Conservation (phyloP, 495 filamentous ascomycete species). For the Emericellopsis terricola region DNA sequence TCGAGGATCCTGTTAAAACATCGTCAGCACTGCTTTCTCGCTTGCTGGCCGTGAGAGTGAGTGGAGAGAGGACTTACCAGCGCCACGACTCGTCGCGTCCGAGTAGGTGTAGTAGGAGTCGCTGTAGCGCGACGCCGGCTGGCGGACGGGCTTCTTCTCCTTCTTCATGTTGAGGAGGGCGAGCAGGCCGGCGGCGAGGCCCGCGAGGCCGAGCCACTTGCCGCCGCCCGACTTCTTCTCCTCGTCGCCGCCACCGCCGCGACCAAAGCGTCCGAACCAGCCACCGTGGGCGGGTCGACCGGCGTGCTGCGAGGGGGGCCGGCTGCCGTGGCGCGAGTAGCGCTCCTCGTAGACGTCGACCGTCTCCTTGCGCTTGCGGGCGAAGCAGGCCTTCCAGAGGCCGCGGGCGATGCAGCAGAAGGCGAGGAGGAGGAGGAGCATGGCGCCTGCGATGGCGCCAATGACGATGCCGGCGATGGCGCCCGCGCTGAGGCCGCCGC, state of each 20-base stretch:
- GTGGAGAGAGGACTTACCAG: too few relatives aligned
- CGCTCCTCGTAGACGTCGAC: constrained; percentile 50
- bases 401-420: constrained; percentile 55
- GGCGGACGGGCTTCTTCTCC: constrained; percentile 22
- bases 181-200: constrained; percentile 46
- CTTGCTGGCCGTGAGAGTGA: too few relatives aligned
- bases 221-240: constrained; percentile 30
- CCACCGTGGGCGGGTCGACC: constrained; percentile 27
- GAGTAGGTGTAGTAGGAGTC: constrained; percentile 29
- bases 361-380: constrained; percentile 32
- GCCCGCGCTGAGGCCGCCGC: constrained; percentile 51
- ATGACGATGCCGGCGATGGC: constrained; percentile 94
- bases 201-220: constrained; percentile 38
- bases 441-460: constrained; percentile 59
- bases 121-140: constrained; percentile 28
- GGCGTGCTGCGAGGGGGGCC: constrained; percentile 14
- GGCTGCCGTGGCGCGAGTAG: constrained; percentile 34
- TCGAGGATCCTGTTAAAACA: constrained; percentile 30
- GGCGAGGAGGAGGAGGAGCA: constrained; percentile 55
- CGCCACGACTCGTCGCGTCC: constrained; percentile 15
- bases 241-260: constrained; percentile 33
- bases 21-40: too few relatives aligned
- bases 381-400: constrained; percentile 49
- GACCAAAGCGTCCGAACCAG: constrained; percentile 43
- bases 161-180: constrained; percentile 58